These are phyloP conservation scores for Dioscorea dumetorum DNA, from an alignment of 106 monocot species.

Conservation along the genomic window DNA sequence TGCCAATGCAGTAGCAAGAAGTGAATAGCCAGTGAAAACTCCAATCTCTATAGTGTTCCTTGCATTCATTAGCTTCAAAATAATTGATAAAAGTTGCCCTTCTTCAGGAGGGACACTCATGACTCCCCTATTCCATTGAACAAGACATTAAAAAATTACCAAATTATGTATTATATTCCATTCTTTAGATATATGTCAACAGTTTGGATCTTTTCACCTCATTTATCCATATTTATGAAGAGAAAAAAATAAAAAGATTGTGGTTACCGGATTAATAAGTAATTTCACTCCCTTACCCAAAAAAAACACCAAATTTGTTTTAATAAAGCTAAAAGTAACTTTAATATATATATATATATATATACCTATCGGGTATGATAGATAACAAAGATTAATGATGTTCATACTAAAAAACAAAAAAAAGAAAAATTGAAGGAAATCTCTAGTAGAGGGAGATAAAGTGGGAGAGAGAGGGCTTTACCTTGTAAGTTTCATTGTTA, in stretches of 20 bases:
- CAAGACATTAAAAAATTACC: not conserved
- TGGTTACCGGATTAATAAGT: too few relatives aligned
- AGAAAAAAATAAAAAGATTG: too few relatives aligned
- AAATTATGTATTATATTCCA: not conserved
- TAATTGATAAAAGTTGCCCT: constrained; percentile 21
- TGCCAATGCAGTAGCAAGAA: constrained; percentile 40
- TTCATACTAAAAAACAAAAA: too few relatives aligned
- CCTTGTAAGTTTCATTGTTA: not conserved
- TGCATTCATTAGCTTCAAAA: constrained; percentile 17
- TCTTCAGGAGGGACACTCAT: constrained; percentile 40
- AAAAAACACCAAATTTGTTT: too few relatives aligned
- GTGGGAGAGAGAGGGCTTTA: too few relatives aligned
- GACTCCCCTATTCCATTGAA: constrained; percentile 2
- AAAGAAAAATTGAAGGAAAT: not conserved
- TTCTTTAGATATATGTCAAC: not conserved
- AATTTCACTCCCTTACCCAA: too few relatives aligned
- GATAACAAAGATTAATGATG: too few relatives aligned
- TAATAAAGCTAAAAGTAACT: too few relatives aligned
- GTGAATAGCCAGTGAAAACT: constrained; percentile 49
- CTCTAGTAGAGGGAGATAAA: not conserved
- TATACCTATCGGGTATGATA: too few relatives aligned
- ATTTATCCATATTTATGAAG: too few relatives aligned
- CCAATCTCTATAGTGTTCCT: not conserved
- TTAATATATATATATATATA: too few relatives aligned
- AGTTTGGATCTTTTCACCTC: too few relatives aligned